phyloP scores from a whole-genome alignment of 345 rosid genomes.

The Dipteronia sinensis region DNA sequence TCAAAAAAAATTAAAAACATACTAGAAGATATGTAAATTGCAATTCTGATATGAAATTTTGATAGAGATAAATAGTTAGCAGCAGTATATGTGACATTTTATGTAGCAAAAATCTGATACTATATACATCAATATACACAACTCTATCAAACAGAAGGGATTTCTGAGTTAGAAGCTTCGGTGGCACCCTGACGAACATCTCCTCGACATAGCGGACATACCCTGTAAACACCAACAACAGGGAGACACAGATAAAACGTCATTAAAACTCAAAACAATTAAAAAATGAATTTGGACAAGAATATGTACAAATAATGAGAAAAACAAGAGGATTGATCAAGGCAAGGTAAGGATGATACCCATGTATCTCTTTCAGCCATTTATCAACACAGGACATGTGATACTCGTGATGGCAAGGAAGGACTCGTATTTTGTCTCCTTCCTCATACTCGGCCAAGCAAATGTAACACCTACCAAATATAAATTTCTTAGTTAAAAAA shows the following conservation, averaged over 20 bases:
- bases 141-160: slow-evolving; percentile 32
- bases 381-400: slow-evolving; percentile 79
- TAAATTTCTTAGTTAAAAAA: neutral
- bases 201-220: slow-evolving; percentile 78
- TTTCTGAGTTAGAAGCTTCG: slow-evolving; percentile 37
- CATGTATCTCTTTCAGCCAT: slow-evolving; percentile 88
- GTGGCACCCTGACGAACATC: slow-evolving; percentile 51
- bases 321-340: neutral
- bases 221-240: slow-evolving; percentile 35
- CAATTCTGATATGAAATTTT: neutral
- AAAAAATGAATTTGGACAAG: neutral
- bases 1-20: too few species aligned
- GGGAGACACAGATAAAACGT: neutral
- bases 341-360: slow-evolving; percentile 35
- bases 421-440: slow-evolving; percentile 68
- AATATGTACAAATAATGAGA: neutral
- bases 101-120: neutral
- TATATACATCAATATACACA: slow-evolving; percentile 33
- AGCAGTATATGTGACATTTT: neutral
- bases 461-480: slow-evolving; percentile 59
- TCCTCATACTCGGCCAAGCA: slow-evolving; percentile 74
- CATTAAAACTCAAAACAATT: neutral
- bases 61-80: neutral
- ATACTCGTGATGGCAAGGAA: slow-evolving; percentile 81
- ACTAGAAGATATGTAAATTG: too few species aligned